phyloP scores from a whole-genome alignment of 306 rosid species.

The Cucumis hystrix region DNA sequence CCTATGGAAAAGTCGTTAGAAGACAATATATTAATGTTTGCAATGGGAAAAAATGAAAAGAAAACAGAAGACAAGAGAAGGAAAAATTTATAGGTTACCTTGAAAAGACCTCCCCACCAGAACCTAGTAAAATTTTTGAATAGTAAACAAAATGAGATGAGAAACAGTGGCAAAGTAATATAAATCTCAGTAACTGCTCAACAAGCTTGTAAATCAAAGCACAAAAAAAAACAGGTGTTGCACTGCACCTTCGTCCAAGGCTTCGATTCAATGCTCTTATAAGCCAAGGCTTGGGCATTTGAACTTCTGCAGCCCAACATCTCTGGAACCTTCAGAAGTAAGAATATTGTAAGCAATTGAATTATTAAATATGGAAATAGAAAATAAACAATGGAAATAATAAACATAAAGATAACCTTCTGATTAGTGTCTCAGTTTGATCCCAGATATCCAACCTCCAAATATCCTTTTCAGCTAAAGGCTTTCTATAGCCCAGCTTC shows the following conservation, averaged over 20 bases:
- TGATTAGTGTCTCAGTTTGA: slow-evolving; percentile 39
- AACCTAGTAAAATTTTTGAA: slow-evolving; percentile 36
- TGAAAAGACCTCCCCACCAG: slow-evolving; percentile 72
- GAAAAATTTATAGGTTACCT: slow-evolving; percentile 31
- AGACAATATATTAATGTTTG: background rate
- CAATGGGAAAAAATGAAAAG: background rate
- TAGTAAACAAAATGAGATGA: slow-evolving; percentile 11
- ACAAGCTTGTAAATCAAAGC: background rate
- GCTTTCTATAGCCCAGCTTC: slow-evolving; percentile 64
- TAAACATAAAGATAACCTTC: slow-evolving; percentile 20
- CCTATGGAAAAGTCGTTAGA: background rate
- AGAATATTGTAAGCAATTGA: slow-evolving; percentile 3
- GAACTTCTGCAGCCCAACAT: slow-evolving; percentile 58
- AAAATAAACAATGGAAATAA: slow-evolving; percentile 5
- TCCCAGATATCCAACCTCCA: slow-evolving; percentile 92
- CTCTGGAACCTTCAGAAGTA: slow-evolving; percentile 41
- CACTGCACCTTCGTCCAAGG: slow-evolving; percentile 60
- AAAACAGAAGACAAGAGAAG: background rate
- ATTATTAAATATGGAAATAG: slow-evolving; percentile 9
- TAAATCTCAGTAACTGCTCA: background rate
- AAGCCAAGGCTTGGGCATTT: slow-evolving; percentile 65
- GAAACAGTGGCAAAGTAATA: background rate
- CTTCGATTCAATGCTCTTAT: slow-evolving; percentile 65
- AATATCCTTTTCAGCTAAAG: slow-evolving; percentile 60
- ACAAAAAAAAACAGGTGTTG: background rate